These are phyloP conservation scores for Apium graveolens DNA, from an alignment of 129 eudicot species.

Conservation along the genomic window DNA sequence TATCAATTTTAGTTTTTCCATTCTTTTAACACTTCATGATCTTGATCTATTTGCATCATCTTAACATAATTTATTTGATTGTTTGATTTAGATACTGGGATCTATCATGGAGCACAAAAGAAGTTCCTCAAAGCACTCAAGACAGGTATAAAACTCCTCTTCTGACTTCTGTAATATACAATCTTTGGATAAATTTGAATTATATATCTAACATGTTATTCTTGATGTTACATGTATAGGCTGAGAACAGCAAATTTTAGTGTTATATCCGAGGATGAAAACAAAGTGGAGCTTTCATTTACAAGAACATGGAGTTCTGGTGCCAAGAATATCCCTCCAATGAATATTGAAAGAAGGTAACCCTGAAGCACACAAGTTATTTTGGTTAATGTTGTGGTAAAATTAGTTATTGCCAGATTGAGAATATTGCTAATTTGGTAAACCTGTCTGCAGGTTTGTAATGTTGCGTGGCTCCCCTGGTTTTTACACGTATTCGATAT, in stretches of 20 bases:
- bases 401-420: too few species aligned
- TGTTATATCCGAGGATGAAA: conserved; percentile 17
- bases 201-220: neutral
- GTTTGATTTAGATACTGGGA: conserved; percentile 29
- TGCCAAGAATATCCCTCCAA: neutral
- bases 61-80: neutral
- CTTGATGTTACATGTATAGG: conserved; percentile 11
- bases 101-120: conserved; percentile 13
- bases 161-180: neutral
- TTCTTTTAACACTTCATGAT: too few species aligned
- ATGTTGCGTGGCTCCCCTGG: conserved; percentile 37
- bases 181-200: neutral
- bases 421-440: neutral
- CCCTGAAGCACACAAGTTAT: neutral
- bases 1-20: too few species aligned
- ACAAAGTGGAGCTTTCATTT: conserved; percentile 28
- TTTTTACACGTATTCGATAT: conserved; percentile 31
- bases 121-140: neutral
- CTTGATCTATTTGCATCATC: neutral
- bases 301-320: conserved; percentile 20
- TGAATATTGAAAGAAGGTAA: neutral
- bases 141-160: conserved; percentile 15
- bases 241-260: conserved; percentile 4
- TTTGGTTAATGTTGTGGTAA: neutral
- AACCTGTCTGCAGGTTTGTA: conserved; percentile 23